Percentiles rank a stretch among this genome's conserved stretches.
Conservation (phyloP, 345 rosid species). For the Dovyalis caffra region DNA sequence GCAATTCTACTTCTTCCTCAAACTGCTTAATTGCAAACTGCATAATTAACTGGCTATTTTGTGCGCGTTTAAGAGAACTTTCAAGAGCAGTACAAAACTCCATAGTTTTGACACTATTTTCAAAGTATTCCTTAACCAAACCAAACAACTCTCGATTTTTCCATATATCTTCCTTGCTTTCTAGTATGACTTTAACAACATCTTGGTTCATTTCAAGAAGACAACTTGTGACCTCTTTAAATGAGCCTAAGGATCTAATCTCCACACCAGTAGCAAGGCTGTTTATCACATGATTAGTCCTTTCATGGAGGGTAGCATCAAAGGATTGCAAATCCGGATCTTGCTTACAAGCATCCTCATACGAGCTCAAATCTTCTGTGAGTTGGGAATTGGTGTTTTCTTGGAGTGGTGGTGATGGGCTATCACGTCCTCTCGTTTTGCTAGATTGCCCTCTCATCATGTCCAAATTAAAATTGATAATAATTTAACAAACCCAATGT, state of each 20-base stretch:
- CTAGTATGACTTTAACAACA: constrained; percentile 65
- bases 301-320: constrained; percentile 56
- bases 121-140: constrained; percentile 70
- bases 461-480: neutral
- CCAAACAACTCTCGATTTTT: constrained; percentile 53
- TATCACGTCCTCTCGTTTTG: constrained; percentile 22
- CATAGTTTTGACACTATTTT: constrained; percentile 55
- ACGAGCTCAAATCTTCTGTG: constrained; percentile 53
- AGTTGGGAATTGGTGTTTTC: constrained; percentile 34
- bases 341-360: constrained; percentile 65
- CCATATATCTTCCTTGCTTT: constrained; percentile 73
- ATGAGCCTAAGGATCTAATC: constrained; percentile 63
- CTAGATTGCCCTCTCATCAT: constrained; percentile 55
- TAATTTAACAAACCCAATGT: neutral
- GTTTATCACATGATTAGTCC: constrained; percentile 58
- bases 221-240: constrained; percentile 61
- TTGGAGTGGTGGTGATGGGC: constrained; percentile 27
- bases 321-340: constrained; percentile 72
- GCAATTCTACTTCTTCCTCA: constrained; percentile 47
- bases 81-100: constrained; percentile 79
- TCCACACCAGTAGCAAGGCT: constrained; percentile 56
- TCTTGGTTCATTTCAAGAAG: constrained; percentile 88
- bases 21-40: constrained; percentile 60
- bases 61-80: constrained; percentile 62
- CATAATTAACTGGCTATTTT: constrained; percentile 61